Evolutionary conservation across 345 rosid genomes (phyloP).

Genomic region (Excoecaria agallocha): DNA sequence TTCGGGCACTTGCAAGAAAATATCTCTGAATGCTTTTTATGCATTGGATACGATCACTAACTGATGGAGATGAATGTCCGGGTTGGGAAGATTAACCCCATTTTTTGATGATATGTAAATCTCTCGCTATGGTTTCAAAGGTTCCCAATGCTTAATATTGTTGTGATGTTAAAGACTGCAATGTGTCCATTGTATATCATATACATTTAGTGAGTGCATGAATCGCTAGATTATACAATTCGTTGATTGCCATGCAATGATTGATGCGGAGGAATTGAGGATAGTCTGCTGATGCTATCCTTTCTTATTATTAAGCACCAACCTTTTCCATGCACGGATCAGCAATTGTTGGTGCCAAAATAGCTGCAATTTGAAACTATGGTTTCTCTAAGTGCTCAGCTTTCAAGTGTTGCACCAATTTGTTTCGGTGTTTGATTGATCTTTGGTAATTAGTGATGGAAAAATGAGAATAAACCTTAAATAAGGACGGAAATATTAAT

Average conservation of each 20-base stretch:
- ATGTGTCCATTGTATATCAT: neutral
- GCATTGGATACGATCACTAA: neutral
- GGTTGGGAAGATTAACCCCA: neutral
- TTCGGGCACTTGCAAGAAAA: slow-evolving; percentile 91
- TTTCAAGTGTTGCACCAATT: too few relatives aligned
- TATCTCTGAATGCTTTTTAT: slow-evolving; percentile 43
- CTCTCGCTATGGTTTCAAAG: neutral
- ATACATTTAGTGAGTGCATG: neutral
- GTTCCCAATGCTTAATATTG: neutral
- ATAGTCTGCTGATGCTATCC: neutral
- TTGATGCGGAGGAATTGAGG: neutral
- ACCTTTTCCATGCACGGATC: neutral
- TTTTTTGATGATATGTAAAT: slow-evolving; percentile 5
- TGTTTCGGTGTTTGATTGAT: too few relatives aligned
- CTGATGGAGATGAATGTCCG: neutral
- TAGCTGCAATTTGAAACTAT: neutral
- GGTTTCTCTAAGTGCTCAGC: neutral
- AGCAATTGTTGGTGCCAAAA: neutral
- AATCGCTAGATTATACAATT: neutral
- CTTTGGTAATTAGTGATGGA: too few relatives aligned
- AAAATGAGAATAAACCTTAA: too few relatives aligned
- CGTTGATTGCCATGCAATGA: neutral
- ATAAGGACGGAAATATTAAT: too few relatives aligned
- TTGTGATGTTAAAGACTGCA: neutral
- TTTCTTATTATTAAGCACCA: neutral